Base-by-base conservation (phyloP, 2,329 filamentous ascomycete species). In the Ascochyta koolunga region DNA sequence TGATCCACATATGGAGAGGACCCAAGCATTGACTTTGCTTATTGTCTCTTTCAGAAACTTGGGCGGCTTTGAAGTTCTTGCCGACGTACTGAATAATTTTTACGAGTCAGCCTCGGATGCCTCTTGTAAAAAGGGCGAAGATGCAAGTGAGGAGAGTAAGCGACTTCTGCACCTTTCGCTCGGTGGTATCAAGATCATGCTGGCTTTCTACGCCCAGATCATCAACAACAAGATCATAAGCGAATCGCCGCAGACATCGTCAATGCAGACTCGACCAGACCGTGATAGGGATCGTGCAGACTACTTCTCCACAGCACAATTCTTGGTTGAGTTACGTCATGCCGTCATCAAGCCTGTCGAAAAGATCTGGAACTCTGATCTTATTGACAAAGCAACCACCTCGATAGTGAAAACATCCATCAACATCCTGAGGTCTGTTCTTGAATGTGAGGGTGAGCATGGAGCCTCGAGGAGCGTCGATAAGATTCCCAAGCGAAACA, bases 11-110 rank as follows among this genome's bases (percentile, higher is more conserved):
- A 60, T 73, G 39, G 73, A 76, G 15, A 71, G 73, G 11, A 70
- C 74, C 7, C 73, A 76, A 32, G 67, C 69, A 15, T 54, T 87
- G 57, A 89, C 91, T 37, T 83, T 95, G 24, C 87, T 98, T 31
- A 81, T 99, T 21, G 83, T 93, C 50, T 89, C 91, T 0, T 97
- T 99, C 78, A 93, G 93, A 72, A 87, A 91, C 55, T 83, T 86
- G 41, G 87, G 86, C 33, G 93, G 95, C 0, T 82, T 99, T 54
- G 82, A 86, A 8, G 82, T 86, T 5, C 78, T 98, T 56, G 91
- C 90, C 63, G 78, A 82, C 0, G 87, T 96, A 69, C 82, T 96
- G 9, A 79, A 85, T 35, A 81, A 83, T 16, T 95, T 96, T 64
- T 82, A 85, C 46, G 76, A 81, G 7, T 83, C 87, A 55, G 80